Evolutionary conservation across 176 grass and related monocot genomes (phyloP), one percentile per base, ranked within the genome.

Genomic region (Pontederia paniculata): DNA sequence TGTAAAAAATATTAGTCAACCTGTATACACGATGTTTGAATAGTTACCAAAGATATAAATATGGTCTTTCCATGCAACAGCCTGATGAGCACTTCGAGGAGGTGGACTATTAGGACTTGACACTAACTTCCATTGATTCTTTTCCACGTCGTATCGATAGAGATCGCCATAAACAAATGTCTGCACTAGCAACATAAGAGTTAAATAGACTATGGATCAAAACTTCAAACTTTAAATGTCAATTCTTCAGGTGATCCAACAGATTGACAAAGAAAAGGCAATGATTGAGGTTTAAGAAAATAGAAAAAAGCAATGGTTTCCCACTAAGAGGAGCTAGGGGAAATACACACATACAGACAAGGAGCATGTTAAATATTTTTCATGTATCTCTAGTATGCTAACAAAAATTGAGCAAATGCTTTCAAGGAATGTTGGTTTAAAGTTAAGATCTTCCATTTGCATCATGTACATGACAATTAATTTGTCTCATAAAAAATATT

Each of bases 161-260:
- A 96, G 76, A 80, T 96, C 91, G 68, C 91, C 91, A 77, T 96
- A 96, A 76, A 96, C 85, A 74, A 89, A 96, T 52, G 91, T 96
- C 91, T 89, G 77, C 64, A 78, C 23, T 67, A 76, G 61, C 57
- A 72, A 72, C 12, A 20, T 23, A 19, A 19, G 42, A 17, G 21
- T 41, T 58, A 61, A 61, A 22, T 23, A n/a, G 51, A 51, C 12
- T 6, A 37, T 37, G 28, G 28, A 7, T 5, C 23, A 18, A 9
- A 11, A 49, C 17, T 18, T 50, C 22, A 16, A 72, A 14, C 12
- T 21, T 20, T 42, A 16, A 52, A 48, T 48, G 21, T 23, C 37
- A 17, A 48, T 13, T 28, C 9, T 52, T 10, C 9, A 12, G 5
- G 13, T 1, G 11, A 65, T 37, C 1, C 28, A 37, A 5, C 28